phyloP scores from a whole-genome alignment of 179 eudicot species.

The Nepenthes alata region DNA sequence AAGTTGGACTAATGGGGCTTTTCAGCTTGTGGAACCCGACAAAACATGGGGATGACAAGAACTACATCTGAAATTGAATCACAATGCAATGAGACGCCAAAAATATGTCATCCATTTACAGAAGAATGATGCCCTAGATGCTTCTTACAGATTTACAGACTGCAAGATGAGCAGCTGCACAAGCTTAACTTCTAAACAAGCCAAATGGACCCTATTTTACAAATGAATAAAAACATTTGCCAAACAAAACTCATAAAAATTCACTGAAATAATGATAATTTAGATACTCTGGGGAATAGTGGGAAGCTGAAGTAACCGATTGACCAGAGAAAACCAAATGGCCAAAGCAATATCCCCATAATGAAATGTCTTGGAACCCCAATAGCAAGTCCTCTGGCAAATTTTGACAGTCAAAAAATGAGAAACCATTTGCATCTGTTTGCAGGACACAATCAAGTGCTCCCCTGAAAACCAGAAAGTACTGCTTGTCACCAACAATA shows the following conservation, averaged over 20 bases:
- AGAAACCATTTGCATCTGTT: background rate
- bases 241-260: constrained; percentile 9
- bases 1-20: too few relatives aligned
- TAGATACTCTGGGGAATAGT: background rate
- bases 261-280: constrained; percentile 8
- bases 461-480: background rate
- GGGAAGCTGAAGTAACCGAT: background rate
- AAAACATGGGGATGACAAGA: too few relatives aligned
- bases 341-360: constrained; percentile 1
- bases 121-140: constrained; percentile 1
- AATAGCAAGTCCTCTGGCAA: background rate
- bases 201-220: constrained; percentile 15
- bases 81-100: background rate
- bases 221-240: constrained; percentile 20
- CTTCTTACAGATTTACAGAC: constrained; percentile 3
- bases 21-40: too few relatives aligned
- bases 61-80: background rate
- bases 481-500: background rate
- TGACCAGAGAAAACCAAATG: background rate
- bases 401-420: constrained; percentile 1
- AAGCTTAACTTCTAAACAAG: constrained; percentile 7
- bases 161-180: constrained; percentile 2
- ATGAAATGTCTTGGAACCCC: background rate
- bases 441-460: background rate
- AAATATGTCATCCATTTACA: constrained; percentile 6